Base-by-base conservation (phyloP, 1,284 basidiomycete genomes). In the Volvariella surrecta region DNA sequence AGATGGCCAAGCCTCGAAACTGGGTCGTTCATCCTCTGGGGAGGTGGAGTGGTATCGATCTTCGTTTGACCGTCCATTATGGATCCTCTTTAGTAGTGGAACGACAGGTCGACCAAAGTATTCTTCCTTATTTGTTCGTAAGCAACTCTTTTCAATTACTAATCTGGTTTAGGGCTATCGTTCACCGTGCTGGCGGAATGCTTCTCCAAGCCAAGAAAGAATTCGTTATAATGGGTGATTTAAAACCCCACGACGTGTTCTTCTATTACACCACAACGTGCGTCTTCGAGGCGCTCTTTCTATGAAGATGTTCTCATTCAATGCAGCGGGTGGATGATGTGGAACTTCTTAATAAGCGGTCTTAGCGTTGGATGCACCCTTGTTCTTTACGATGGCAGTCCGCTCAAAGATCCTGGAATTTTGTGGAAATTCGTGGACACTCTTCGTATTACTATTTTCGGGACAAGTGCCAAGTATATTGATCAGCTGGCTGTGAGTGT, bases 241-340 rank as follows among this genome's bases (percentile, higher is more conserved):
- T 92, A 38, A 64, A 64, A 17, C 63, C 76, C 9, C 69, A 78
- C 17, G 87, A 90, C 57, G 77, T 91, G 3, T 90, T 89, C 63
- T 89, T 92, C 60, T 89, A 88, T 59, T 91, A 91, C 56, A 89
- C 89, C 1, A 89, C 87, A 35, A 87, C 87, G 82, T 87, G 56
- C 60, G 84, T 70, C 47, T 40, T 42, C 47, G 43, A 43, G 43
- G 46, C 50, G 30, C 44, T 53, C 44, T 28, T 39, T 44, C 40
- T 40, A 40, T 49, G 45, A 40, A 48, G 55, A 40, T 43, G 48
- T 32, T 37, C 49, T 40, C 39, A 28, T 43, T 32, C 37, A 40
- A 45, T 47, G 32, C 56, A 85, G 82, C 17, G 83, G 83, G 44
- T 88, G 86, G 86, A 87, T 89, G 83, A 87, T 88, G 82, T 87